Evolutionary conservation across 1,284 basidiomycete genomes (phyloP).

Genomic region (Heterobasidion parviporum): DNA sequence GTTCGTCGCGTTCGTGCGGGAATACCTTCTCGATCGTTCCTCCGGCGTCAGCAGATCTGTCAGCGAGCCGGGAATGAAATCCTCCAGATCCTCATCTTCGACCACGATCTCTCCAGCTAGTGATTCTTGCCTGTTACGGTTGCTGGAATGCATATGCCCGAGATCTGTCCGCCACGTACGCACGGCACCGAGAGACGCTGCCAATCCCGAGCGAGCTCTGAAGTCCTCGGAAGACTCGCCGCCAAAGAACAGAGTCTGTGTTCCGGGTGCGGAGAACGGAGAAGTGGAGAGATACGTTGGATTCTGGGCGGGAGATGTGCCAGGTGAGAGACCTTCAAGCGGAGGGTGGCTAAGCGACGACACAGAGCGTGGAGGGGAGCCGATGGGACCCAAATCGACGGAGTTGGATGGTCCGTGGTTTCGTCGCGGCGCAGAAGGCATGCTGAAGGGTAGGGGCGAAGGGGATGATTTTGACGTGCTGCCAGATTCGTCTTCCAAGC

Average conservation of each 20-base stretch:
- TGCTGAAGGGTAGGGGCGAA: conserved; percentile 41
- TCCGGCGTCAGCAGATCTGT: conserved; percentile 84
- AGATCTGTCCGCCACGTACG: conserved; percentile 21
- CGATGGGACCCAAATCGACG: conserved; percentile 68
- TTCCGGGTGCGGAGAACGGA: conserved; percentile 40
- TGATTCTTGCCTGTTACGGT: conserved; percentile 6
- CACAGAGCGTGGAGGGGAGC: conserved; percentile 50
- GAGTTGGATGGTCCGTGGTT: conserved; percentile 20
- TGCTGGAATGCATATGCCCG: not conserved
- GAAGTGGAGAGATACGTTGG: conserved; percentile 41
- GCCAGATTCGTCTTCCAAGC: conserved; percentile 4
- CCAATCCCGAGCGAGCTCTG: conserved; percentile 29
- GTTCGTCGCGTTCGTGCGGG: conserved; percentile 50
- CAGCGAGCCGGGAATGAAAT: conserved; percentile 79
- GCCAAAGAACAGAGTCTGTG: not conserved
- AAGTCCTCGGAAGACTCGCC: conserved; percentile 8
- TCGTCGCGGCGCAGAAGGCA: conserved; percentile 35
- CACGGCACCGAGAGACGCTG: conserved; percentile 39
- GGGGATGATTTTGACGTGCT: conserved; percentile 13
- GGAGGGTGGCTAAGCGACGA: conserved; percentile 28
- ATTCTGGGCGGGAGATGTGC: conserved; percentile 35
- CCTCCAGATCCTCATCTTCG: conserved; percentile 75
- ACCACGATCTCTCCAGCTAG: conserved; percentile 31
- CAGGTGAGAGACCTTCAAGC: conserved; percentile 39
- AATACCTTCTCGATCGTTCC: conserved; percentile 73